Evolutionary conservation across 345 rosid species (phyloP), one percentile per base, ranked within the genome.

Genomic region (Laguncularia racemosa): DNA sequence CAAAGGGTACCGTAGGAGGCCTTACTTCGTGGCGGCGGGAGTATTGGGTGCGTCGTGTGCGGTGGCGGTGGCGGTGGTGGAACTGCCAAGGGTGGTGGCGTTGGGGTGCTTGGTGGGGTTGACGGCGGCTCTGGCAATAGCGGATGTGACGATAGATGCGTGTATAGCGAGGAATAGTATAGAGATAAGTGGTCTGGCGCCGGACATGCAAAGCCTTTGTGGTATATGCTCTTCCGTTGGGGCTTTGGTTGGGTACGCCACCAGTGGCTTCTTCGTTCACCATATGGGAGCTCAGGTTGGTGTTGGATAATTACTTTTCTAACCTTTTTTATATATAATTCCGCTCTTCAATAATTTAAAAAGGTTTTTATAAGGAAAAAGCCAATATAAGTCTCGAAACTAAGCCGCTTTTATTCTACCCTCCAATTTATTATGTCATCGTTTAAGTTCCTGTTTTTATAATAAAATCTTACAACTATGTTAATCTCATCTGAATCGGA

Each of bases 81-180:
- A 66, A 52, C 58, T 86, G 67, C 79, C 87, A 0, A 75, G 73
- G 56, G 71, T 73, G 20, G 55, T 78, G 64, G 95, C 87, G 2
- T 72, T 86, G 78, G 59, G 58, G 57, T 84, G 87, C 58, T 70
- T 89, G 73, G 16, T 78, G 44, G 96, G 96, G 56, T 69, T 86
- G 21, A 52, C 87, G 28, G 87, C 87, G 13, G 83, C 80, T 20
- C 48, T 89, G 76, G 96, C 96, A 2, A 84, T 84, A 33, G 89
- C 89, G n/a, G 91, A 89, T 57, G 95, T 86, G 23, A 85, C 81
- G 3, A 89, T 86, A 56, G 96, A 89, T 71, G 96, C 96, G 13
- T 84, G 96, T 75, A 80, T 89, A 61, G 96, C 95, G 13, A 80
- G 63, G 50, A 83, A 84, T 60, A 85, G 91, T 40, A 85, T 89